These are phyloP conservation scores for Melanomma pulvis-pyrius DNA, from an alignment of 495 filamentous ascomycete species.

Conservation along the genomic window DNA sequence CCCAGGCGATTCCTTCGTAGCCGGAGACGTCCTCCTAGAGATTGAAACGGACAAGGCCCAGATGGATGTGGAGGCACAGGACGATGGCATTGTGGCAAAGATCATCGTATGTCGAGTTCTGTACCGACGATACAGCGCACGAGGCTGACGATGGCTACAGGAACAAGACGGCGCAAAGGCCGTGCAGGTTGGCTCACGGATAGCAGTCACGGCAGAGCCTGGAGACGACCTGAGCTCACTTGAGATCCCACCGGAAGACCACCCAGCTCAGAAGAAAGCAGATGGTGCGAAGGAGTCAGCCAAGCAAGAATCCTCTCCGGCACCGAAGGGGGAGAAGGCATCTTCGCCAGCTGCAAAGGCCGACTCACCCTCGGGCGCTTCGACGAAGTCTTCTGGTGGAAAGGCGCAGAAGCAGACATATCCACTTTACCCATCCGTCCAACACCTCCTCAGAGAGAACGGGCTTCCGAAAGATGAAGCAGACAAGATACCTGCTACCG, in stretches of 20 bases:
- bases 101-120: slow-evolving; percentile 54
- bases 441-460: slow-evolving; percentile 75
- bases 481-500: slow-evolving; percentile 80
- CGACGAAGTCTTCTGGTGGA: slow-evolving; percentile 35
- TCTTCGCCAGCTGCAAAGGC: slow-evolving; percentile 41
- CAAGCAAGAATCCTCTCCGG: slow-evolving; percentile 44
- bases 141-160: slow-evolving; percentile 31
- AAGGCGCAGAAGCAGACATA: slow-evolving; percentile 64
- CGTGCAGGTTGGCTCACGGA: slow-evolving; percentile 71
- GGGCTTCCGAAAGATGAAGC: slow-evolving; percentile 70
- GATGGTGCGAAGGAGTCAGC: slow-evolving; percentile 34
- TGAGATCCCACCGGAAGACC: slow-evolving; percentile 64
- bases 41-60: slow-evolving; percentile 89
- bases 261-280: slow-evolving; percentile 11
- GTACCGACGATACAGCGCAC: neutral
- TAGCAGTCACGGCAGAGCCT: slow-evolving; percentile 73
- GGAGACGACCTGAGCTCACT: slow-evolving; percentile 73
- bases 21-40: slow-evolving; percentile 80
- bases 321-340: slow-evolving; percentile 40
- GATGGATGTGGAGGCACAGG: slow-evolving; percentile 89
- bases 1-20: slow-evolving; percentile 64
- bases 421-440: slow-evolving; percentile 84
- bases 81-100: slow-evolving; percentile 78
- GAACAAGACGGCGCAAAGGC: slow-evolving; percentile 69
- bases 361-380: slow-evolving; percentile 42